Evolutionary conservation across 352 stramenopile species (phyloP).

Genomic region (Aphanomyces invadans): DNA sequence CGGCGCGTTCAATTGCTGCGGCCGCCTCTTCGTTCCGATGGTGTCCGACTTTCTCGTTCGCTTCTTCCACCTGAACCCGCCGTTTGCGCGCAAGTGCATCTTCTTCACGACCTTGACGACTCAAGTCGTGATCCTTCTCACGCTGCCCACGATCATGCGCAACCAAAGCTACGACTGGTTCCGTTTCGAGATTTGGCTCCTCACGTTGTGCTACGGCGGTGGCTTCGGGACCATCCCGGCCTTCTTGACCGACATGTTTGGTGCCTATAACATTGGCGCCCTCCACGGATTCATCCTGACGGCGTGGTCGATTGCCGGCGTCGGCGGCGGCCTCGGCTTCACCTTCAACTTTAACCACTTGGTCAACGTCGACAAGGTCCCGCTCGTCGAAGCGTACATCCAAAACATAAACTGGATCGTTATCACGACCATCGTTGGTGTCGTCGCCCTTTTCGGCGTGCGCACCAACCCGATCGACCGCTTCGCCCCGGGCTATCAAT

Average conservation of each 20-base stretch:
- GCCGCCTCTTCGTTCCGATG: conserved; percentile 38
- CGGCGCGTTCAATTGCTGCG: conserved; percentile 48
- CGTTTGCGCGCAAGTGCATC: conserved; percentile 44
- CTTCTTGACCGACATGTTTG: conserved; percentile 78
- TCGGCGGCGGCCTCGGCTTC: conserved; percentile 64
- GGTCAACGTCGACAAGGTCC: conserved; percentile 27
- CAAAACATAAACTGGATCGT: conserved; percentile 61
- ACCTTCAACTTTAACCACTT: conserved; percentile 47
- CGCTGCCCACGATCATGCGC: conserved; percentile 48
- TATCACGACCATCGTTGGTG: conserved; percentile 46
- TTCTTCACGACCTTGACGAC: conserved; percentile 52
- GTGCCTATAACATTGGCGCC: conserved; percentile 69
- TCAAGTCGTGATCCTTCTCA: conserved; percentile 53
- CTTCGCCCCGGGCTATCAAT: conserved; percentile 59
- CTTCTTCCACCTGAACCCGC: conserved; percentile 41
- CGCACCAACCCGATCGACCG: conserved; percentile 57
- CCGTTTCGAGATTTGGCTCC: conserved; percentile 46
- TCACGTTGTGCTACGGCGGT: conserved; percentile 63
- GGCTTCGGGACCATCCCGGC: conserved; percentile 64
- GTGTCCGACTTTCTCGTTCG: conserved; percentile 38
- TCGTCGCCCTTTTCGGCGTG: conserved; percentile 52
- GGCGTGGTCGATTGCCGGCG: conserved; percentile 64
- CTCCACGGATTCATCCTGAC: conserved; percentile 74
- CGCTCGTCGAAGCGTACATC: conserved; percentile 50
- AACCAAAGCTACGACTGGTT: conserved; percentile 54